Base-by-base conservation (phyloP, 106 monocot species). In the Allium fistulosum region DNA sequence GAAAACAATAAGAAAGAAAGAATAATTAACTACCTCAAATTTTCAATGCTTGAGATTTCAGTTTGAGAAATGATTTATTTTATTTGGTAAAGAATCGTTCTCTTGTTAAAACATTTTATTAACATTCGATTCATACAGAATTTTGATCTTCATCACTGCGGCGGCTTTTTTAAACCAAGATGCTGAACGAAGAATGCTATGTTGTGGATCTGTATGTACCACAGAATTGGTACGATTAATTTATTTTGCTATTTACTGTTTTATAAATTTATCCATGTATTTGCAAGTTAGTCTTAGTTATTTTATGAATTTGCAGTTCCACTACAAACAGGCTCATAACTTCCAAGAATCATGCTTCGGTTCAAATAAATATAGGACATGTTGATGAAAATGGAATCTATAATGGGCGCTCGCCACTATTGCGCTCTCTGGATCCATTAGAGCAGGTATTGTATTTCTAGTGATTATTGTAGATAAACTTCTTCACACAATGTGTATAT, bases 341-440 rank as follows among this genome's bases (percentile, higher is more conserved):
- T 7, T 87, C 91, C 1, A 91, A 91, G 82, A 83, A 91, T 58
- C 91, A 91, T 26, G 91, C 91, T 4, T 75, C 91, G 3, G 87
- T 91, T 15, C 91, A 91, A 80, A 72, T 91, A 49, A 91, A 91
- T 67, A 64, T 91, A 28, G 91, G 91, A 3, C 91, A 91, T 63
- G 3, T 91, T n/a, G 87, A 91, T 50, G 91, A 84, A 77, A 82
- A 72, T 16, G 65, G 65, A 8, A 46, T 28, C 46, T 65, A 65
- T 14, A 65, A 11, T 15, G 9, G 14, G 3, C 37, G 7, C 45
- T 28, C 11, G 45, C 64, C 0, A 65, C 64, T 45, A 45, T 45
- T 65, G 64, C 64, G 4, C 64, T 65, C 37, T 65, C 47, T 65
- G 64, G 64, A 13, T 65, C 37, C 45, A 65, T 65, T n/a, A 28